Percentiles rank a stretch among this genome's conserved stretches.
phyloP scores from a whole-genome alignment of 1,139 yeast species.

The Nakaseomyces uthaithaninus region DNA sequence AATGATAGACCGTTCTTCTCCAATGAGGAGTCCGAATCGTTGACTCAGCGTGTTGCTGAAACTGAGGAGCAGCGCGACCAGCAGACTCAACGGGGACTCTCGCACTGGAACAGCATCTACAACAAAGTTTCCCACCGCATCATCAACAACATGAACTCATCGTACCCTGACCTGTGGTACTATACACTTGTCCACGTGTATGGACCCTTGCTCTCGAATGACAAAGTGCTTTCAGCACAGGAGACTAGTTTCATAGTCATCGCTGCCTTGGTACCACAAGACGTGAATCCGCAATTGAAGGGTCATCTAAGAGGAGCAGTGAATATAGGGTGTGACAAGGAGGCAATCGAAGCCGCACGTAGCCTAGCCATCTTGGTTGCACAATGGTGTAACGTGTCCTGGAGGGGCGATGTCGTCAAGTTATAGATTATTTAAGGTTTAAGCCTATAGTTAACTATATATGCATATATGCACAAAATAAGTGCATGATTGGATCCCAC shows the following conservation, averaged over 20 bases:
- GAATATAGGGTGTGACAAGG: conserved; percentile 65
- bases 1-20: conserved; percentile 13
- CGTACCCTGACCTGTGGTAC: conserved; percentile 81
- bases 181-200: conserved; percentile 68
- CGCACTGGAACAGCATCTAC: conserved; percentile 71
- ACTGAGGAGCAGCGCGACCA: conserved; percentile 10
- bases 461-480: conserved; percentile 1
- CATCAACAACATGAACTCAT: conserved; percentile 54
- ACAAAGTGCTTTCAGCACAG: conserved; percentile 51
- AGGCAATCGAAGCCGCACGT: conserved; percentile 55
- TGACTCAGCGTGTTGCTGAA: conserved; percentile 9
- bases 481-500: too few relatives aligned
- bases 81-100: conserved; percentile 19
- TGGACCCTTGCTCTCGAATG: conserved; percentile 64
- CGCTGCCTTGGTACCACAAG: conserved; percentile 81
- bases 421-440: too few relatives aligned
- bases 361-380: conserved; percentile 57
- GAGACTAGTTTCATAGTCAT: conserved; percentile 76
- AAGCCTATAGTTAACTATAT: too few relatives aligned
- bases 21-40: conserved; percentile 10
- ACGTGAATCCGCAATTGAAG: conserved; percentile 87
- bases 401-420: conserved; percentile 37
- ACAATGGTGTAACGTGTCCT: conserved; percentile 66
- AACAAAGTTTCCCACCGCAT: conserved; percentile 66
- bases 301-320: conserved; percentile 84